Conservation (phyloP, 805 yeast genomes). For the Brettanomyces naardenensis region DNA sequence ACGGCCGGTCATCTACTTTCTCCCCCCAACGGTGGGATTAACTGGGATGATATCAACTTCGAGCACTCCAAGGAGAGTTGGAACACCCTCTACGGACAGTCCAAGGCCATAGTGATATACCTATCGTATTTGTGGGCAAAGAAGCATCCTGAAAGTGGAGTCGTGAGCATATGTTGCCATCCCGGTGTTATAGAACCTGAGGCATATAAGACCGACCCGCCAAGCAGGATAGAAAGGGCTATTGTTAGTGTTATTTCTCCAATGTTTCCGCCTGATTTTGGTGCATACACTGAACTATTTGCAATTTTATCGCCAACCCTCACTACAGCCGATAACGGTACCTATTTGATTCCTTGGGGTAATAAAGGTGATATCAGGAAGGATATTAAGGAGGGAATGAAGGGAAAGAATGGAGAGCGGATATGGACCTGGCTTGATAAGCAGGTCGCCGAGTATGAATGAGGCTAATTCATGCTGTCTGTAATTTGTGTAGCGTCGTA, state of each 20-base stretch:
- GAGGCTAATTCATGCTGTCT: too few species aligned
- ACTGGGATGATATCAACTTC: neutral
- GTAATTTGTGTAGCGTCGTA: too few species aligned
- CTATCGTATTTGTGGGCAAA: slow-evolving; percentile 5
- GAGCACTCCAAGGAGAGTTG: neutral
- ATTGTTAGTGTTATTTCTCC: neutral
- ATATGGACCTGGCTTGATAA: neutral
- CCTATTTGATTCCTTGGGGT: neutral
- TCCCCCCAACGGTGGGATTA: slow-evolving; percentile 10
- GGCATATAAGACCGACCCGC: neutral
- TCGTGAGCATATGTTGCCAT: slow-evolving; percentile 6
- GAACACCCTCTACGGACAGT: neutral
- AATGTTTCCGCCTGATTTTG: neutral
- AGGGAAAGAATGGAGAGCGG: neutral
- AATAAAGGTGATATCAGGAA: neutral
- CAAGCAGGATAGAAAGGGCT: neutral
- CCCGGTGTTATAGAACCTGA: slow-evolving; percentile 4
- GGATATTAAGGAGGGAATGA: neutral
- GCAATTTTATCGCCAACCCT: neutral
- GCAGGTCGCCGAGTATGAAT: neutral
- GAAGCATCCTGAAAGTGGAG: slow-evolving; percentile 6
- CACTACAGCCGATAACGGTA: neutral
- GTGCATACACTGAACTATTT: neutral
- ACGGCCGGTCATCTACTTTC: slow-evolving; percentile 28
- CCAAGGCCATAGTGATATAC: slow-evolving; percentile 3